Evolutionary conservation across 2,329 filamentous ascomycete genomes (phyloP).

Genomic region (Trichoderma sp.): DNA sequence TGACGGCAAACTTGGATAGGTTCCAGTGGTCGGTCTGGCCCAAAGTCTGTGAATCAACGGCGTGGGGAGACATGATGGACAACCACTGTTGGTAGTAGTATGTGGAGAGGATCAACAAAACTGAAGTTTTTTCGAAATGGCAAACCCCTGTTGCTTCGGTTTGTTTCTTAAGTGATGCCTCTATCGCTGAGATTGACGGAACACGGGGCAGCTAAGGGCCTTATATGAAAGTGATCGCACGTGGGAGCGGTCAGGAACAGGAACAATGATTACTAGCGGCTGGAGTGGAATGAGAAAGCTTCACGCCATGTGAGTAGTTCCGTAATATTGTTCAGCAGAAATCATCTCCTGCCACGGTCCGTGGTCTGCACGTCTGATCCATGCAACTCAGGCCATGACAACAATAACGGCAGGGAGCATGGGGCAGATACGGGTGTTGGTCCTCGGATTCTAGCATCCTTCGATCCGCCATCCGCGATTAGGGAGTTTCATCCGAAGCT

Average conservation of each 20-base stretch:
- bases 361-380: not conserved
- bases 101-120: not conserved
- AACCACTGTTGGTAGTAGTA: not conserved
- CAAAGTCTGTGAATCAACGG: constrained; percentile 33
- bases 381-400: not conserved
- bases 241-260: not conserved
- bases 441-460: not conserved
- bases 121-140: not conserved
- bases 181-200: not conserved
- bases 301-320: constrained; percentile 11
- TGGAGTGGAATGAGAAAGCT: not conserved
- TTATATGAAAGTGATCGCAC: constrained; percentile 1
- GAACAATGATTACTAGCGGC: not conserved
- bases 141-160: not conserved
- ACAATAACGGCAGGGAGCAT: not conserved
- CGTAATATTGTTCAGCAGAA: not conserved
- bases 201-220: not conserved
- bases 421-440: not conserved
- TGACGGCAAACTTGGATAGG: constrained; percentile 42
- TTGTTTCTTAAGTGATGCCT: not conserved
- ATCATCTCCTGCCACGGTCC: not conserved
- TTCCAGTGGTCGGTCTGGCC: constrained; percentile 32
- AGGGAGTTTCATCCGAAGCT: constrained; percentile 5
- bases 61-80: constrained; percentile 47
- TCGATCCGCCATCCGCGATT: constrained; percentile 10